Percentiles rank a stretch among this genome's conserved stretches.
These are phyloP conservation scores for Phyllosticta citrichinensis DNA, from an alignment of 2,329 filamentous ascomycete genomes.

Conservation along the genomic window DNA sequence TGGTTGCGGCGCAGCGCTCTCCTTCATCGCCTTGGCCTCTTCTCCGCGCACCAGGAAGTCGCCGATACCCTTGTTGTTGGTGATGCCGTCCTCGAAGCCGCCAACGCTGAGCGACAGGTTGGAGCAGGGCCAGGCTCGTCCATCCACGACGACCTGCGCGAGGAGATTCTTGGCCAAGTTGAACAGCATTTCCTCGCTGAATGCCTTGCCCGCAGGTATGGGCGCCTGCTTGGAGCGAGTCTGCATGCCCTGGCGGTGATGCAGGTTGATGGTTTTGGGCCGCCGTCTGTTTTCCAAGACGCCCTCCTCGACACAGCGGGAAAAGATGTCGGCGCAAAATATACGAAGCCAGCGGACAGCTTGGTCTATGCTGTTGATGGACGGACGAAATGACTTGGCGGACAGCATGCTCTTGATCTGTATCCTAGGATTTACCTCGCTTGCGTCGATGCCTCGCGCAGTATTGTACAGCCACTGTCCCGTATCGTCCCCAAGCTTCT, in stretches of 20 bases:
- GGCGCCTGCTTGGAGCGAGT: constrained; percentile 64
- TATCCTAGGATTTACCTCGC: constrained; percentile 81
- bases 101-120: constrained; percentile 80
- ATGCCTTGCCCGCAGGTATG: constrained; percentile 63
- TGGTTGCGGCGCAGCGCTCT: constrained; percentile 14
- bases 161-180: constrained; percentile 68
- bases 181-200: constrained; percentile 65
- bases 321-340: constrained; percentile 84
- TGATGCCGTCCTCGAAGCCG: constrained; percentile 84
- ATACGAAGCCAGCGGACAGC: constrained; percentile 80
- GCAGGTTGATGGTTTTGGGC: constrained; percentile 75
- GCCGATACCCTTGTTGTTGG: constrained; percentile 76
- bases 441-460: constrained; percentile 75
- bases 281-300: constrained; percentile 77
- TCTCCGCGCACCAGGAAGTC: constrained; percentile 66
- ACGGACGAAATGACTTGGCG: constrained; percentile 86
- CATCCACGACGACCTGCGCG: constrained; percentile 66
- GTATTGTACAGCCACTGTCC: constrained; percentile 77
- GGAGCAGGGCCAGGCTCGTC: constrained; percentile 78
- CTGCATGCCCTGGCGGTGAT: constrained; percentile 66
- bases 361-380: constrained; percentile 68
- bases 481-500: constrained; percentile 71
- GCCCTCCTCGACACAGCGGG: constrained; percentile 81
- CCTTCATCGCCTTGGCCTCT: constrained; percentile 39
- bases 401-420: constrained; percentile 97